Evolutionary conservation across 495 filamentous ascomycete genomes (phyloP).

Genomic region (Penicillium waksmanii): DNA sequence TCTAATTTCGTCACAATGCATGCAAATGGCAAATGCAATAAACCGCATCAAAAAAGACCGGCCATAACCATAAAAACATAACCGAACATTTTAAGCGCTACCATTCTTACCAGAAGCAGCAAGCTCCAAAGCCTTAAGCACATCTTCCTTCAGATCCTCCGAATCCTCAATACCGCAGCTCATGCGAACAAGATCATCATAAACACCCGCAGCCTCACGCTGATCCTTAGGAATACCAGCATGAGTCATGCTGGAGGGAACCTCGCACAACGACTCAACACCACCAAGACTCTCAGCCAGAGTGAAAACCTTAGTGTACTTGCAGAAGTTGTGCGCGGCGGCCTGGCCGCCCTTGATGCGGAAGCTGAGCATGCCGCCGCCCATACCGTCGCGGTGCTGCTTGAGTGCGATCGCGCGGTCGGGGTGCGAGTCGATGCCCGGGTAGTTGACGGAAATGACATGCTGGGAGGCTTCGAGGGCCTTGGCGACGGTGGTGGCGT

Average conservation of each 20-base stretch:
- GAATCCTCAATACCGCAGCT: slow-evolving; percentile 94
- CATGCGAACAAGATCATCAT: slow-evolving; percentile 90
- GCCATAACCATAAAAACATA: slow-evolving; percentile 3
- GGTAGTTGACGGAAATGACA: slow-evolving; percentile 92
- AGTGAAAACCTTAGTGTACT: slow-evolving; percentile 85
- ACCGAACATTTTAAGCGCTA: slow-evolving; percentile 19
- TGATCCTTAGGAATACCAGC: slow-evolving; percentile 88
- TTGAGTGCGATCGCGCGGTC: slow-evolving; percentile 82
- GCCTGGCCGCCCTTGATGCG: slow-evolving; percentile 85
- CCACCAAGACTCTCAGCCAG: slow-evolving; percentile 92
- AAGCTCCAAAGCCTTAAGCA: slow-evolving; percentile 80
- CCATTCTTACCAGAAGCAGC: slow-evolving; percentile 56
- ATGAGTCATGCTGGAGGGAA: slow-evolving; percentile 95
- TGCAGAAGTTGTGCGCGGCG: slow-evolving; percentile 91
- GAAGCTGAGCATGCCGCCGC: slow-evolving; percentile 97
- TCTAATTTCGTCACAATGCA: slow-evolving; percentile 26
- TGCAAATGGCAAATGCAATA: slow-evolving; percentile 1
- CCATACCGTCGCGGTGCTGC: slow-evolving; percentile 94
- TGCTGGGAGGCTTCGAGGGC: slow-evolving; percentile 80
- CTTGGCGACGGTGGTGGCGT: slow-evolving; percentile 76
- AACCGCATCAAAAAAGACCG: neutral
- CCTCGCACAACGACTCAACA: slow-evolving; percentile 88
- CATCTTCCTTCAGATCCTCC: slow-evolving; percentile 80
- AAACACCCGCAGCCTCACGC: slow-evolving; percentile 92
- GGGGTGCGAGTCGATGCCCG: slow-evolving; percentile 82